Conservation (phyloP, 116 monocot genomes). For the Trichopus zeylanicus region DNA sequence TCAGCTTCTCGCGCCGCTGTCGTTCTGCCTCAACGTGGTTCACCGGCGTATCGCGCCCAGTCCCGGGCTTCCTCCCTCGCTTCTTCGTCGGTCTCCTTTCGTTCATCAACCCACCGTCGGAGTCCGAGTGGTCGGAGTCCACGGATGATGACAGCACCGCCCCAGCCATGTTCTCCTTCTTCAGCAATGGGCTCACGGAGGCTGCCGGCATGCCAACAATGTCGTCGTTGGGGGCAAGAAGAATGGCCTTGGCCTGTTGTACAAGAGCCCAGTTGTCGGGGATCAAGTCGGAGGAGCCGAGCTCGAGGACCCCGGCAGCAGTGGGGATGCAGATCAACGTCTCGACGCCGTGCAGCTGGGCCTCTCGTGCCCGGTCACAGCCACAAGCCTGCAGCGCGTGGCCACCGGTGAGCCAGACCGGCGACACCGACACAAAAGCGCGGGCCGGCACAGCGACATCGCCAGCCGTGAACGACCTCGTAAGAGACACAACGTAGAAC, state of each 20-base stretch:
- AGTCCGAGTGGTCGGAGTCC: conserved; percentile 17
- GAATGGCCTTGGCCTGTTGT: conserved; percentile 29
- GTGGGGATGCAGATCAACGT: conserved; percentile 43
- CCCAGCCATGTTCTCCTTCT: neutral
- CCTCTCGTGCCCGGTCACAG: conserved; percentile 43
- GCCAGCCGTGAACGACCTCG: conserved; percentile 15
- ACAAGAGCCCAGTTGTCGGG: conserved; percentile 34
- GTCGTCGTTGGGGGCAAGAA: conserved; percentile 2
- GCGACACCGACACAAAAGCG: conserved; percentile 21
- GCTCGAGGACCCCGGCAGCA: conserved; percentile 45
- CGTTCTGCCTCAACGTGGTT: conserved; percentile 11
- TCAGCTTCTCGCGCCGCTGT: conserved; percentile 9
- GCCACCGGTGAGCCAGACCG: conserved; percentile 33
- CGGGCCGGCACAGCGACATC: conserved; percentile 20
- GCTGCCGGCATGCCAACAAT: neutral
- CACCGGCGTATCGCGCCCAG: conserved; percentile 4
- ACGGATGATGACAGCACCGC: conserved; percentile 4
- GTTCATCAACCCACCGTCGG: conserved; percentile 9
- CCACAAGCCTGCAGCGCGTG: conserved; percentile 31
- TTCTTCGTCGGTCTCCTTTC: conserved; percentile 15
- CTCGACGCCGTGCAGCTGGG: conserved; percentile 41
- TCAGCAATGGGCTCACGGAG: neutral
- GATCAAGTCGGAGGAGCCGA: conserved; percentile 43
- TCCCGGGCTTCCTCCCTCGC: conserved; percentile 18
- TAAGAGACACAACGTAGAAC: conserved; percentile 49